Base-by-base conservation (phyloP, 2,329 filamentous ascomycete species). In the Fusarium falciforme region DNA sequence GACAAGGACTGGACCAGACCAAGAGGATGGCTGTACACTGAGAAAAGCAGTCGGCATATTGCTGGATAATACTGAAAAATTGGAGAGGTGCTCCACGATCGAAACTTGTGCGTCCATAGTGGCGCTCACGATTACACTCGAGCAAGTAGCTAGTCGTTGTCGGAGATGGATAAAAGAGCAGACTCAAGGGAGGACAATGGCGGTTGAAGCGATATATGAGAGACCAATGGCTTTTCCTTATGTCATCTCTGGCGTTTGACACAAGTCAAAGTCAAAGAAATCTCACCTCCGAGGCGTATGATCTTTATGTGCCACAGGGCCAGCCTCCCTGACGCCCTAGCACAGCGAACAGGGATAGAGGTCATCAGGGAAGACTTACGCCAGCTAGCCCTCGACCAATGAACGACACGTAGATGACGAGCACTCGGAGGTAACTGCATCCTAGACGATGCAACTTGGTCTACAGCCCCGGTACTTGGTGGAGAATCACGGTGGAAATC, bases 1-100 rank as follows among this genome's bases (percentile, higher is more conserved):
- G 7, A 76, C 58, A 31, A 77, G 11, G 6, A 75, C 42, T 6
- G 72, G 42, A 1, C 72, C 72, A 8, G 72, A 71, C 63, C 64
- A 68, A 22, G 72, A 75, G 14, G 72, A 65, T 10, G 72, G 57
- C 4, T 29, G 14, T 20, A 67, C 44, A 33, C 29, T 59, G 10
- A 27, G 25, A 8, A 47, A 6, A 5, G 38, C 29, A 38, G 61
- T n/a, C 47, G 66, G 55, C 10, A 55, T 20, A 47, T 61, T 31
- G n/a, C 20, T 16, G 12, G 52, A 61, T n/a, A 52, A 47, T 5
- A 63, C 29, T 31, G 72, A 75, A 14, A 42, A 29, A 47, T 67
- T 74, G 25, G 71, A 62, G 42, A 42, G 55, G n/a, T 57, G 61
- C 20, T 68, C 63, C 31, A 38, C 36, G 55, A 63, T 29, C 2